Evolutionary conservation across 768 basidiomycete species (phyloP).

Genomic region (Lentinula lateritia): DNA sequence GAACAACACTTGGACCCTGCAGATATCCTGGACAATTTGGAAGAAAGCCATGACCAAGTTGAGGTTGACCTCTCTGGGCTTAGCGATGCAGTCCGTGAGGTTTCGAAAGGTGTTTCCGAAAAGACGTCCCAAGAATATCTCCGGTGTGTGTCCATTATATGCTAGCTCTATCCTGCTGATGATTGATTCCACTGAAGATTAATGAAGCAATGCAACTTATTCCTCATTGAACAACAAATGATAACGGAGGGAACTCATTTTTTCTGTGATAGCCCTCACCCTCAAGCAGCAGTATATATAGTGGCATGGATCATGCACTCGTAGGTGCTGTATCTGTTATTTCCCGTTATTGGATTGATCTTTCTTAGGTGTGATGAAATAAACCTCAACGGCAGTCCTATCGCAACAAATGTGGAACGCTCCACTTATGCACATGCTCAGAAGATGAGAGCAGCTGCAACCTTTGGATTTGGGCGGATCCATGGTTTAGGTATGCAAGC

Average conservation of each 20-base stretch:
- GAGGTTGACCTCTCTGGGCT: neutral
- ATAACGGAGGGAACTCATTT: neutral
- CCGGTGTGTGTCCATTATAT: neutral
- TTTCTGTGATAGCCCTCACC: neutral
- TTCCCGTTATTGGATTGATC: too few species aligned
- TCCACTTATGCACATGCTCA: conserved; percentile 7
- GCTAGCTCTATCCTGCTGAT: neutral
- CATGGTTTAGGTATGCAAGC: conserved; percentile 5
- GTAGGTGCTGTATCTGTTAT: too few species aligned
- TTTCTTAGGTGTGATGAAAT: too few species aligned
- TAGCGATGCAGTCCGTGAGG: neutral
- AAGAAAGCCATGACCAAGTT: neutral
- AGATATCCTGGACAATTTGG: neutral
- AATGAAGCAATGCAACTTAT: neutral
- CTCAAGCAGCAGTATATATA: conserved; percentile 2
- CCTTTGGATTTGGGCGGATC: neutral
- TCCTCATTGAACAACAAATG: neutral
- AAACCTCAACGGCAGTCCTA: neutral
- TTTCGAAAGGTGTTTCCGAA: neutral
- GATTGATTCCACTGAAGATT: neutral
- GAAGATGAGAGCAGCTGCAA: neutral
- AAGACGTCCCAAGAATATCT: neutral
- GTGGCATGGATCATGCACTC: conserved; percentile 13
- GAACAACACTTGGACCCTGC: neutral
- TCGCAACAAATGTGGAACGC: neutral